Conservation (phyloP, 164 flowering plant species). For the Nymphaea colorata region DNA sequence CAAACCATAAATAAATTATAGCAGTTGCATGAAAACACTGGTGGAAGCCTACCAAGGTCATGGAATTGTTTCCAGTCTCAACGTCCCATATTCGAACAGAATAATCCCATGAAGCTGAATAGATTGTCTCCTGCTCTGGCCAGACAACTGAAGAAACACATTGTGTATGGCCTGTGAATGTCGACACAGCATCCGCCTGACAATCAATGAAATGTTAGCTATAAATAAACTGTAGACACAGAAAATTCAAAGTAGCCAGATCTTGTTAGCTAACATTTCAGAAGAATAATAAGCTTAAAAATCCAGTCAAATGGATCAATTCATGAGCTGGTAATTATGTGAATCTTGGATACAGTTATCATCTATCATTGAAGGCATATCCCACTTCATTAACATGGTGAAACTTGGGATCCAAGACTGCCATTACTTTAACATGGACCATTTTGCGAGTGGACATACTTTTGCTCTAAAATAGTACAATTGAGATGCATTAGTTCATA, state of each 20-base stretch:
- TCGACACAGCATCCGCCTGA: constrained; percentile 64
- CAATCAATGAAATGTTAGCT: background rate
- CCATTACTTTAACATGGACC: too few species aligned
- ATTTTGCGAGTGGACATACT: too few species aligned
- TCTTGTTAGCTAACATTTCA: background rate
- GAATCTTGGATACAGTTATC: too few species aligned
- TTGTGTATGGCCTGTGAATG: constrained; percentile 84
- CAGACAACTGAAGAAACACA: constrained; percentile 79
- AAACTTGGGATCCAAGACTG: too few species aligned
- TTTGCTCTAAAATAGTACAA: too few species aligned
- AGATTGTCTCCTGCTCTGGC: constrained; percentile 54
- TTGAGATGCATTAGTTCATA: too few species aligned
- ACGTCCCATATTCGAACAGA: constrained; percentile 85
- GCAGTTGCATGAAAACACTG: too few species aligned
- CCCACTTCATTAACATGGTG: too few species aligned
- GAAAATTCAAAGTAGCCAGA: background rate
- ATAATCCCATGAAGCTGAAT: constrained; percentile 96
- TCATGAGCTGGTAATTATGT: too few species aligned
- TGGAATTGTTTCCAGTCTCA: constrained; percentile 65
- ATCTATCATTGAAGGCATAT: too few species aligned
- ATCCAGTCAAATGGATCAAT: background rate
- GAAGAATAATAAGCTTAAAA: background rate
- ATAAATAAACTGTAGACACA: background rate
- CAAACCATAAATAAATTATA: too few species aligned
- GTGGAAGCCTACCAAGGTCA: constrained; percentile 35